These are phyloP conservation scores for Hawksworthiomyces lignivorus DNA, from an alignment of 2,329 filamentous ascomycete genomes.

Conservation along the genomic window DNA sequence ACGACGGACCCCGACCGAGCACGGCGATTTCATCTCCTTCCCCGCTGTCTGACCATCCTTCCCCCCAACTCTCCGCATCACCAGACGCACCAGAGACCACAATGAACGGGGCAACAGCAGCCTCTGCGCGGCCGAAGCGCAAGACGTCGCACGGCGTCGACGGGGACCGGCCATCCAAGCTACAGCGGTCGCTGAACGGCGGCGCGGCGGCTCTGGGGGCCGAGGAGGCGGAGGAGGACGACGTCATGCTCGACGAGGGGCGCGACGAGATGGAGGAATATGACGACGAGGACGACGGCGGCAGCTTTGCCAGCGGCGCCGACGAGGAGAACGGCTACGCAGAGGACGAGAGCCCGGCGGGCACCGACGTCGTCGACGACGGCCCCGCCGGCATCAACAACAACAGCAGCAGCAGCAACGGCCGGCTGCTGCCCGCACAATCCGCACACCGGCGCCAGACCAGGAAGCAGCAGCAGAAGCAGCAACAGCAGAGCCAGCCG, in stretches of 20 bases:
- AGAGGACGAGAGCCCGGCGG: not conserved
- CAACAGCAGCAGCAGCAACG: constrained; percentile 5
- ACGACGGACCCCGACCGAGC: no score
- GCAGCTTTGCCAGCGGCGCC: not conserved
- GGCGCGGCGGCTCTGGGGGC: not conserved
- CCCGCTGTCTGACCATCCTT: no score
- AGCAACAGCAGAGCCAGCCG: not conserved
- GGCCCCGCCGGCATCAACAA: not conserved
- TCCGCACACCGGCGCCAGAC: constrained; percentile 1
- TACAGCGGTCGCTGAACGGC: constrained; percentile 18
- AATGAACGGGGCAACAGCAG: constrained; percentile 17
- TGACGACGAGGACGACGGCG: not conserved
- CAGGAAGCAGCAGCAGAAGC: not conserved
- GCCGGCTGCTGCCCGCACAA: constrained; percentile 7
- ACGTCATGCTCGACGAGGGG: constrained; percentile 4
- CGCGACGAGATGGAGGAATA: not conserved
- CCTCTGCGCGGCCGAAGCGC: constrained; percentile 19
- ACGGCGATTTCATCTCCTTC: no score
- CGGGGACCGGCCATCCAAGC: constrained; percentile 19
- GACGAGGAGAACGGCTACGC: not conserved
- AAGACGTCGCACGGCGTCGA: constrained; percentile 16
- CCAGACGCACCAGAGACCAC: not conserved
- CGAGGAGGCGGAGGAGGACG: not conserved
- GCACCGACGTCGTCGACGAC: not conserved
- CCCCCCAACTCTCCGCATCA: no score